Evolutionary conservation across 2,329 filamentous ascomycete genomes (phyloP), one percentile per base, ranked within the genome.

Genomic region (Colletotrichum nymphaeae): DNA sequence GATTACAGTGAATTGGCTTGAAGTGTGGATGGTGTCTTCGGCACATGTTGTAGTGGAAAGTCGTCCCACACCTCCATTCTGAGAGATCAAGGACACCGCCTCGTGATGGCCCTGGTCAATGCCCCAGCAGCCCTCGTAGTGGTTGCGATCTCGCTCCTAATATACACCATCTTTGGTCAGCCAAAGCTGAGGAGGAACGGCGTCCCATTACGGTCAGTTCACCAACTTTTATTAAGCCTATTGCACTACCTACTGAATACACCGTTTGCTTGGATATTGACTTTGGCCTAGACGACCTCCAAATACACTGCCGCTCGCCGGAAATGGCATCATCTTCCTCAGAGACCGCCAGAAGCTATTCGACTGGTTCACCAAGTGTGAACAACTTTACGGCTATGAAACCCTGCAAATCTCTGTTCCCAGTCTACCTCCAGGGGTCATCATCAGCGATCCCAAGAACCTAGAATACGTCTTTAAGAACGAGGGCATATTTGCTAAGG

Each of bases 331-430:
- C 58, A 79, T 88, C 8, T 93, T 93, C 77, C 82, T 92, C 1
- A 89, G 88, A 76, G 84, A 88, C 2, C 87, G 91, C 4, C 88
- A 92, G 77, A 87, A 86, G 66, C 85, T 93, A 5, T 90, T 93
- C 74, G 81, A 86, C 8, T 93, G 90, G 91, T 93, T 93, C 78
- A 85, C 88, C 60, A 85, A 84, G 75, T 91, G 89, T 76, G 89
- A 92, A 78, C 84, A 83, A 14, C 81, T 81, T 35, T 89, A 90
- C 74, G 89, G 89, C 46, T 83, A 87, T 66, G 89, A 91, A 79
- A 93, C 91, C 0, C 88, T 91, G 60, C 87, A 90, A 76, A 89
- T 93, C 35, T 87, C 86, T 4, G 91, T 93, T 14, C 91, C 91
- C 2, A 89, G 88, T 0, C 80, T 93, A 14, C 90, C 90, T 1